Percentiles rank a stretch among this genome's conserved stretches.
Conservation (phyloP, 129 eudicot species). For the Cynara cardunculus region DNA sequence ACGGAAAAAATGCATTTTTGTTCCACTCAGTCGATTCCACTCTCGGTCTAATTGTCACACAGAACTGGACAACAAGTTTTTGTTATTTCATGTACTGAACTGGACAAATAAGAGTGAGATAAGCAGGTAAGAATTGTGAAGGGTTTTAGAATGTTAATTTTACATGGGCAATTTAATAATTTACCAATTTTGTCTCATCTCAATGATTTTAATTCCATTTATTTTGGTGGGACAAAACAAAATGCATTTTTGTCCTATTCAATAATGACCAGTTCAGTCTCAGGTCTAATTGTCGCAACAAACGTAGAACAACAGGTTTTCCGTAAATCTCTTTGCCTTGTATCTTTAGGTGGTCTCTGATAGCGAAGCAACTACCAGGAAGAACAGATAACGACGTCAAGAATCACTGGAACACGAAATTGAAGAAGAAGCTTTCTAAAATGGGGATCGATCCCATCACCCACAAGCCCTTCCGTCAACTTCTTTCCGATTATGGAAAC, state of each 20-base stretch:
- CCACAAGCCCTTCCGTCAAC: constrained; percentile 75
- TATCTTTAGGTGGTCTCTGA: constrained; percentile 77
- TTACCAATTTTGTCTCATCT: neutral
- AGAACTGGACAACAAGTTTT: neutral
- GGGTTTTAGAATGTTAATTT: neutral
- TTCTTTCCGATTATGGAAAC: constrained; percentile 63
- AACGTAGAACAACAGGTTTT: neutral
- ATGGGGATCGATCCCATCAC: constrained; percentile 97
- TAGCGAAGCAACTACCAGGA: constrained; percentile 78
- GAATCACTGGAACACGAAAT: constrained; percentile 97
- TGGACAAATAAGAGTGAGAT: neutral
- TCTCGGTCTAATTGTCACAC: neutral
- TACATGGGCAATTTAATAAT: neutral
- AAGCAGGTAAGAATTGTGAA: neutral
- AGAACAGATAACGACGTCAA: constrained; percentile 98
- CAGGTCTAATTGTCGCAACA: neutral
- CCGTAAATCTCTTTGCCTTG: neutral
- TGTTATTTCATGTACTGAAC: neutral
- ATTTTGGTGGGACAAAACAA: neutral
- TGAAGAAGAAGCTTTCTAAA: constrained; percentile 74
- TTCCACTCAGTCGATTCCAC: neutral
- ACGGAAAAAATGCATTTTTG: neutral
- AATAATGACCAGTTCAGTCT: neutral
- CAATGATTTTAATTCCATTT: too few species aligned
- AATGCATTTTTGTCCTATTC: neutral